phyloP scores from a whole-genome alignment of 2,329 filamentous ascomycete genomes.

The Penicillium psychrosexuale region DNA sequence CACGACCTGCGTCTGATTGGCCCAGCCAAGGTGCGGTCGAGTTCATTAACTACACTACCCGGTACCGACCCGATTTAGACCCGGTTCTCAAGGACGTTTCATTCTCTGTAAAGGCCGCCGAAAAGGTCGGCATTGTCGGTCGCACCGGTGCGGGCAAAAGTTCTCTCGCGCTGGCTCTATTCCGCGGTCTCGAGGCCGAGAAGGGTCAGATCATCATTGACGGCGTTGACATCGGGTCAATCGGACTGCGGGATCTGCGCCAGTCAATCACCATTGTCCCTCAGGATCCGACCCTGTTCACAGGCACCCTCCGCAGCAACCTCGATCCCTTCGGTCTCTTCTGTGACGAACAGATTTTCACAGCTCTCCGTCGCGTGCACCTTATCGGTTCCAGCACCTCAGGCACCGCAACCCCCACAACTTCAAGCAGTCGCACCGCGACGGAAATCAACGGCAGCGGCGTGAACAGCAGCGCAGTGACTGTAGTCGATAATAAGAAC shows the following conservation, averaged over 20 bases:
- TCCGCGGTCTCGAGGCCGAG: slow-evolving; percentile 89
- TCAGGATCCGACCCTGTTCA: slow-evolving; percentile 90
- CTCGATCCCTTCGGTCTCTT: slow-evolving; percentile 88
- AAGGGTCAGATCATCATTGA: slow-evolving; percentile 87
- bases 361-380: slow-evolving; percentile 80
- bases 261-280: slow-evolving; percentile 96
- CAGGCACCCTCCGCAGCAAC: slow-evolving; percentile 85
- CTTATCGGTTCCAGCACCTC: slow-evolving; percentile 58
- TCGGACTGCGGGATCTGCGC: slow-evolving; percentile 89
- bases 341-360: slow-evolving; percentile 86
- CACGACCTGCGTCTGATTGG: slow-evolving; percentile 76
- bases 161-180: slow-evolving; percentile 86
- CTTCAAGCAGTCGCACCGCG: slow-evolving; percentile 27
- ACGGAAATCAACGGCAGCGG: slow-evolving; percentile 23
- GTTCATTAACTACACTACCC: slow-evolving; percentile 83
- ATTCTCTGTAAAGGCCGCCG: slow-evolving; percentile 78
- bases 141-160: slow-evolving; percentile 96
- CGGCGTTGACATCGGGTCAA: slow-evolving; percentile 80
- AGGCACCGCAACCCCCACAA: slow-evolving; percentile 35
- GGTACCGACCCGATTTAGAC: slow-evolving; percentile 83
- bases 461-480: slow-evolving; percentile 18
- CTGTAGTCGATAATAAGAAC: slow-evolving; percentile 75
- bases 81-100: slow-evolving; percentile 78
- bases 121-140: slow-evolving; percentile 96
- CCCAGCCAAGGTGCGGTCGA: slow-evolving; percentile 80